Evolutionary conservation across 345 rosid species (phyloP).

Genomic region (Hevea brasiliensis): DNA sequence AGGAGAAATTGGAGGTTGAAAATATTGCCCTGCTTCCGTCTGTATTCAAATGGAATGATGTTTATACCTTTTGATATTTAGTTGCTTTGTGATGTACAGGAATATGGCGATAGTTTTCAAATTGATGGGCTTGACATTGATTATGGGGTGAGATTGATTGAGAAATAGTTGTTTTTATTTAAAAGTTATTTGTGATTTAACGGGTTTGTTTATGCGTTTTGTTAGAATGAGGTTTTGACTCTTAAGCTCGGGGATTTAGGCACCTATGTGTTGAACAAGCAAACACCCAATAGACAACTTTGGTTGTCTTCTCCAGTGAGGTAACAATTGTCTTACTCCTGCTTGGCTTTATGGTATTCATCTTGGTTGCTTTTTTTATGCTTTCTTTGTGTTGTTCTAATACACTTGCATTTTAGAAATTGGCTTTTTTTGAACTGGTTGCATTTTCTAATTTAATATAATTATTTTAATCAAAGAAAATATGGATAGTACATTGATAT

Average conservation of each 20-base stretch:
- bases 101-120: constrained; percentile 72
- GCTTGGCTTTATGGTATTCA: neutral
- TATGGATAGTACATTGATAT: no score
- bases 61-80: neutral
- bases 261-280: constrained; percentile 87
- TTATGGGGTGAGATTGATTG: constrained; percentile 64
- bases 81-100: constrained; percentile 40
- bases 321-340: constrained; percentile 25
- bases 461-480: neutral
- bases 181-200: neutral
- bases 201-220: constrained; percentile 10
- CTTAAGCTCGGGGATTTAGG: constrained; percentile 77
- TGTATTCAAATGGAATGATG: neutral
- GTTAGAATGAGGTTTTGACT: constrained; percentile 87
- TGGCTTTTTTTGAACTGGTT: neutral
- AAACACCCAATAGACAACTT: constrained; percentile 87
- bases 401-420: neutral
- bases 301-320: constrained; percentile 93
- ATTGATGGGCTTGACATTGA: constrained; percentile 89
- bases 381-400: neutral
- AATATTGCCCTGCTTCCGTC: neutral
- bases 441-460: neutral
- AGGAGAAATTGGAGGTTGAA: constrained; percentile 26
- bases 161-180: neutral
- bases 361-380: neutral